These are phyloP conservation scores for Porphyrellus sp. DNA, from an alignment of 1,284 basidiomycete species.

Conservation along the genomic window DNA sequence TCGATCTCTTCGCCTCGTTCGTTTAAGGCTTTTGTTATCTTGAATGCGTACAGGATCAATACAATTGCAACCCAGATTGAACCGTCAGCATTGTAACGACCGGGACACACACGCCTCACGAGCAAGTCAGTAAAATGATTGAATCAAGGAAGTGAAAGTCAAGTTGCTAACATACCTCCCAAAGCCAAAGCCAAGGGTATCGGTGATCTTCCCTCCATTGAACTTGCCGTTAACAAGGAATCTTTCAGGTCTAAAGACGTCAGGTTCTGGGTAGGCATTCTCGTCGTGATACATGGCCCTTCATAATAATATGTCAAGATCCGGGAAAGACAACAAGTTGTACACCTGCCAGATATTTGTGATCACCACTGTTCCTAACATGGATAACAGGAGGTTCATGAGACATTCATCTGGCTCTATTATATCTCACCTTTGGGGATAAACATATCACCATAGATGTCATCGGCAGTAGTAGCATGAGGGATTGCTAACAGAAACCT, in stretches of 20 bases:
- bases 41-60: conserved; percentile 21
- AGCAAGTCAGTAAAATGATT: not conserved
- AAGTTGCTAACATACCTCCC: conserved; percentile 34
- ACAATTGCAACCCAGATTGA: conserved; percentile 27
- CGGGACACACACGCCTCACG: conserved; percentile 26
- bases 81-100: conserved; percentile 27
- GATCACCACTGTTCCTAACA: conserved; percentile 37
- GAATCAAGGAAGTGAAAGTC: not conserved
- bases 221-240: conserved; percentile 31
- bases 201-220: conserved; percentile 37
- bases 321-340: not conserved
- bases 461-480: conserved; percentile 41
- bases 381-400: not conserved
- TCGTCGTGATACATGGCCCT: conserved; percentile 46
- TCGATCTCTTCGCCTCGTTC: conserved; percentile 20
- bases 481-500: conserved; percentile 36
- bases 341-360: conserved; percentile 44
- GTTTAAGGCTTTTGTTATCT: conserved; percentile 18
- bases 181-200: conserved; percentile 41
- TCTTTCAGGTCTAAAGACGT: conserved; percentile 42
- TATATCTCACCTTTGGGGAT: conserved; percentile 39
- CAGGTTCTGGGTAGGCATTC: conserved; percentile 39
- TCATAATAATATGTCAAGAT: conserved; percentile 1
- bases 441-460: conserved; percentile 40
- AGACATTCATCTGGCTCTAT: not conserved